Evolutionary conservation across 1,284 basidiomycete species (phyloP), one percentile per base, ranked within the genome.

Genomic region (Ceratobasidium papillatum): DNA sequence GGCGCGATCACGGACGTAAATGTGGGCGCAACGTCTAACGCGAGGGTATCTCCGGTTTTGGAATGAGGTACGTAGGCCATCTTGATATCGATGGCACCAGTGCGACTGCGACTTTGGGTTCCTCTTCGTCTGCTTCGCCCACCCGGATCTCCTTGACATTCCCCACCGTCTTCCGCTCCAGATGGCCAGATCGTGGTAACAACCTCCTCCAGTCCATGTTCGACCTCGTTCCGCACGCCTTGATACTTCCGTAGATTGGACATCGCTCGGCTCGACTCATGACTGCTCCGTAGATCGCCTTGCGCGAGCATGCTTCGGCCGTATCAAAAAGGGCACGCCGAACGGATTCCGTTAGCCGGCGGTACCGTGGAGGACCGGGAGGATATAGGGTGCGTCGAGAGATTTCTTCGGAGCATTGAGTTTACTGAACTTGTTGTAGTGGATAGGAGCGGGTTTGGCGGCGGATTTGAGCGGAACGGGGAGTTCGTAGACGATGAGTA

Each of bases 401-500:
- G 30, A 3, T 59, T 56, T 65, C 73, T 75, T 19, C 30, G 25
- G 1, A 34, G 78, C 81, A 85, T 8, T 90, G 81, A 38, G 63
- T 38, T 65, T 65, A 19, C 32, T 25, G 49, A 65, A 65, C 27
- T 38, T 65, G 63, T 47, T 47, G 32, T 36, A 65, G 34, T 49
- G 49, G 19, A 30, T 49, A 43, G 79, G 93, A 86, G 0, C 91
- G 90, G 77, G 91, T 85, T 82, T 68, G 86, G 84, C 76, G 51
- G 71, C 58, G 49, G 69, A 74, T 63, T 84, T 85, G 45, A 58
- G 52, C 32, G 78, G 88, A 87, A 82, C 88, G 3, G 89, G 92
- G 22, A 95, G 84, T 80, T 95, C 94, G 80, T 87, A 95, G 81
- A 94, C 91, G 64, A 91, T 87, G 62, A 93, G 87, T 32, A 83